Evolutionary conservation across 139 green algal species (phyloP), one percentile per base, ranked within the genome.

Genomic region (Chlamydomonas eustigma): DNA sequence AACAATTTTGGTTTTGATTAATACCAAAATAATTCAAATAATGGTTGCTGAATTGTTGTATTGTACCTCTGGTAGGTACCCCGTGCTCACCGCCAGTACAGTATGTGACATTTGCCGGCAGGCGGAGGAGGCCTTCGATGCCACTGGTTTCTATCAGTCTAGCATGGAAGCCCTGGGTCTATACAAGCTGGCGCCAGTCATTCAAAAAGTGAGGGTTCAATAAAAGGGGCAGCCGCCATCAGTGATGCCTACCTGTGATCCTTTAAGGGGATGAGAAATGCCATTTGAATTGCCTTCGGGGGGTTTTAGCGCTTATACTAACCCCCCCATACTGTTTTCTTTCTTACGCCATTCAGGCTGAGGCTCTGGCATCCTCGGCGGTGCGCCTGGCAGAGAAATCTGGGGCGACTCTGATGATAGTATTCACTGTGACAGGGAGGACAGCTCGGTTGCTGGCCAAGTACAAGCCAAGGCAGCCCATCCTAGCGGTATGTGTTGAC

Each of bases 311-410:
- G n/a, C n/a, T n/a, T n/a, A n/a, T n/a, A n/a, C n/a, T n/a, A n/a
- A n/a, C n/a, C n/a, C n/a, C n/a, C n/a, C n/a, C n/a, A n/a, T n/a
- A n/a, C n/a, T n/a, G n/a, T n/a, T n/a, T n/a, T n/a, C 18, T 58
- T 58, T 58, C 12, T 58, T 58, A 28, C 65, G 4, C 44, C 51
- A 39, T 89, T 36, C 86, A 97, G 88, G 81, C 77, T n/a, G 90
- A 91, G 83, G 81, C 85, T 22, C 81, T 97, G 24, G 93, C 92
- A 1, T 94, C 87, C 2, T 90, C 87, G 2, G 93, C 92, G 0
- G 93, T 96, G 65, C 86, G 93, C 24, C 86, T 86, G 2, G 90
- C 91, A 4, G 88, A 89, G 79, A 97, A 97, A 87, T 90, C 95
- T 78, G 73, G 87, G 2, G 93, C 93, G 0, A 83, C 83, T 1